Percentiles rank a stretch among this genome's conserved stretches.
These are phyloP conservation scores for Alternaria sp. DNA, from an alignment of 2,329 filamentous ascomycete species.

Conservation along the genomic window DNA sequence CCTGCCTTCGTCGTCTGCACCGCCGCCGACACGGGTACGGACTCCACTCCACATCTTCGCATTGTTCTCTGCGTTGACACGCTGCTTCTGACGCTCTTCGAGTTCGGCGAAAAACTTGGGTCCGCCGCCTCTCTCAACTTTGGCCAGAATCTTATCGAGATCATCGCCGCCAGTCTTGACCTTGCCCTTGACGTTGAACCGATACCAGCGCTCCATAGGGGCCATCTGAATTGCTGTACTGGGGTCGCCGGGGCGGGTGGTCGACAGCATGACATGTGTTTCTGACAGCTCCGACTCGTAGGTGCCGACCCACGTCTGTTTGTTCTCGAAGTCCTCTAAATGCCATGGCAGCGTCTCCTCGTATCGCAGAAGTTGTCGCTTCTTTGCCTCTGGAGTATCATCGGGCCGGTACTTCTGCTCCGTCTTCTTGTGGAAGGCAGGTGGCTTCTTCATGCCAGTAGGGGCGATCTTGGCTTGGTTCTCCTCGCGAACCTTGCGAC, in stretches of 20 bases:
- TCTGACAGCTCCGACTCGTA: slow-evolving; percentile 90
- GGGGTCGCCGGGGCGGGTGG: slow-evolving; percentile 66
- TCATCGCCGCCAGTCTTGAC: slow-evolving; percentile 85
- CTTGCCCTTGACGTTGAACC: slow-evolving; percentile 76
- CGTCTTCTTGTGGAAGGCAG: slow-evolving; percentile 75
- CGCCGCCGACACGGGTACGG: slow-evolving; percentile 42
- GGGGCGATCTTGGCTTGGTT: slow-evolving; percentile 95
- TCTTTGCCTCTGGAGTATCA: slow-evolving; percentile 73
- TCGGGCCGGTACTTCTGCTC: slow-evolving; percentile 87
- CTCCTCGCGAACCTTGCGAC: slow-evolving; percentile 82
- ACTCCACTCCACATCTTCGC: slow-evolving; percentile 24
- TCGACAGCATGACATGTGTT: slow-evolving; percentile 73
- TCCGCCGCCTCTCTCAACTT: slow-evolving; percentile 70
- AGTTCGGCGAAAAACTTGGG: slow-evolving; percentile 73
- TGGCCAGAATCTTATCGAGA: slow-evolving; percentile 81
- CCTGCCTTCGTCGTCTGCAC: slow-evolving; percentile 48
- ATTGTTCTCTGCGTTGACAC: slow-evolving; percentile 49
- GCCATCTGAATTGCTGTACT: slow-evolving; percentile 74
- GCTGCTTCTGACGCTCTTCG: slow-evolving; percentile 56
- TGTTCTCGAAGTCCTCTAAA: slow-evolving; percentile 93
- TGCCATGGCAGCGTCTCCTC: slow-evolving; percentile 98
- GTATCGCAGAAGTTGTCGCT: slow-evolving; percentile 72
- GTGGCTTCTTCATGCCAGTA: slow-evolving; percentile 71
- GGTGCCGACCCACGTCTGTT: slow-evolving; percentile 90
- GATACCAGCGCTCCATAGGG: slow-evolving; percentile 95